phyloP scores from a whole-genome alignment of 2,329 filamentous ascomycete genomes.

The Eutypa lata region DNA sequence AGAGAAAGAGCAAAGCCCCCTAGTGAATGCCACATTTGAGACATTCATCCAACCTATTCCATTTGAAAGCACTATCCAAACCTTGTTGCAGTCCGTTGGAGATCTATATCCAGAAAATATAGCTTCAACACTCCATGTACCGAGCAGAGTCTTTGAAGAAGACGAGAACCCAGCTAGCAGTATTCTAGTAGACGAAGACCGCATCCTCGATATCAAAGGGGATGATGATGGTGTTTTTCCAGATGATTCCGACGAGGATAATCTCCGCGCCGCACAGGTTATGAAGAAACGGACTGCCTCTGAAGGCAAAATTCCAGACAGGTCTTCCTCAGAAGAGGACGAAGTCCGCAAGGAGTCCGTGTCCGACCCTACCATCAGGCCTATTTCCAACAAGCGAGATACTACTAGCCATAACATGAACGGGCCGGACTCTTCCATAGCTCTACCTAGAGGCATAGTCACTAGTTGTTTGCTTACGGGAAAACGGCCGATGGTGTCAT shows the following conservation, averaged over 20 bases:
- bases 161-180: conserved; percentile 37
- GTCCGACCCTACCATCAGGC: not conserved
- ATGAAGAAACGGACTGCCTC: conserved; percentile 2
- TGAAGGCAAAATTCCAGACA: conserved; percentile 1
- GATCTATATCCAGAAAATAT: conserved; percentile 77
- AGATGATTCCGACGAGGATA: conserved; percentile 54
- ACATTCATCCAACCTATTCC: conserved; percentile 57
- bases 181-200: conserved; percentile 64
- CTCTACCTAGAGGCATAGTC: conserved; percentile 35
- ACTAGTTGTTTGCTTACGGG: conserved; percentile 40
- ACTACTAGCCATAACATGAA: conserved; percentile 1
- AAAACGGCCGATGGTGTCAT: conserved; percentile 32
- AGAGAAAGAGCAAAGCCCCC: conserved; percentile 53
- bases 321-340: not conserved
- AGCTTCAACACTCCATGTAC: conserved; percentile 41
- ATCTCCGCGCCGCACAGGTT: conserved; percentile 7
- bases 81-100: conserved; percentile 77
- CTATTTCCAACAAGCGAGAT: not conserved
- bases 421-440: conserved; percentile 7
- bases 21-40: conserved; percentile 54
- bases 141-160: conserved; percentile 24
- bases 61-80: conserved; percentile 63
- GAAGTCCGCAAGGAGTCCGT: not conserved
- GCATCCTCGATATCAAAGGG: conserved; percentile 44
- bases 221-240: conserved; percentile 46